Evolutionary conservation across 2,329 filamentous ascomycete species (phyloP), one percentile per base, ranked within the genome.

Genomic region (Fusarium sp.): DNA sequence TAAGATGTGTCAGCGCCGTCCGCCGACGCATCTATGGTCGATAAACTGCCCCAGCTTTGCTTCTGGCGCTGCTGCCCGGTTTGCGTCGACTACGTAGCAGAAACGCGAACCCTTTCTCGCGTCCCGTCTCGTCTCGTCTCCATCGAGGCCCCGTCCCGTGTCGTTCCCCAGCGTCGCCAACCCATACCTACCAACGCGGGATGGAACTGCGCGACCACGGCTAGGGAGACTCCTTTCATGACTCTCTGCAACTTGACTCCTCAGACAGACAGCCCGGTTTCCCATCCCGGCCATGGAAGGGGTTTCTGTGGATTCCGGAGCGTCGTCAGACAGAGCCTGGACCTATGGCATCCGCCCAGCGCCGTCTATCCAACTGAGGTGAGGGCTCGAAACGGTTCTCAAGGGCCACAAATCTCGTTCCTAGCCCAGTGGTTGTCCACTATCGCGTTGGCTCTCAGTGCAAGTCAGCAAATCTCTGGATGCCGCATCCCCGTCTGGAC

Each of bases 41-140:
- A 68, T 62, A 62, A 74, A 68, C 72, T 53, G 53, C 57, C 55
- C 30, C 30, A 31, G 30, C 30, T 31, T 31, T 31, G 27, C 47
- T 28, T 47, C 40, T 57, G 56, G 54, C 52, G 62, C 27, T 59
- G 37, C 51, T 41, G 48, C 50, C 48, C 55, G n/a, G n/a, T n/a
- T n/a, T n/a, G n/a, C 43, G 57, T 16, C 41, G 31, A 28, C n/a
- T n/a, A n/a, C n/a, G n/a, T n/a, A 31, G 44, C n/a, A 37, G 62
- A 55, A 60, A 60, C 68, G 66, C 66, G 57, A 69, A 50, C 51
- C 60, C 72, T 57, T 65, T 34, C 16, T 36, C 47, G 47, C 58
- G 60, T 73, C 70, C 60, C 70, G 70, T 73, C 61, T 55, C 64
- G 52, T 66, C 59, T 59, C 44, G 53, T 73, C 55, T 60, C 55